Percentiles rank a stretch among this genome's conserved stretches.
Conservation (phyloP, 139 green algal species). For the Astrephomene gubernaculifera region DNA sequence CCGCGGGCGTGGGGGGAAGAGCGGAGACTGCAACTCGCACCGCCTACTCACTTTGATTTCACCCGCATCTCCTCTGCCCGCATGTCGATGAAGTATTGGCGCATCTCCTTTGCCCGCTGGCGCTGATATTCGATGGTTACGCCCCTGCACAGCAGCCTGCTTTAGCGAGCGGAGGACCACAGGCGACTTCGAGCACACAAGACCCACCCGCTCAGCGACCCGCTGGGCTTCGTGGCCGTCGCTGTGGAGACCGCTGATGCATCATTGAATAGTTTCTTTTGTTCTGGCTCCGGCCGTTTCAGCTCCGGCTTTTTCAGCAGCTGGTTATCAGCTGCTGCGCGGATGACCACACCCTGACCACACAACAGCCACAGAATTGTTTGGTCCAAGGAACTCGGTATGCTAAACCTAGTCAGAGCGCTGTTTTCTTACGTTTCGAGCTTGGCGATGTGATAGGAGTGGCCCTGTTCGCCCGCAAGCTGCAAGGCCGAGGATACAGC, state of each 20-base stretch:
- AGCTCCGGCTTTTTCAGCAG: slow-evolving; percentile 61
- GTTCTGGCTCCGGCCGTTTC: slow-evolving; percentile 29
- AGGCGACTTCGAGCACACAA: not conserved
- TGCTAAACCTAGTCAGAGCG: too few species aligned
- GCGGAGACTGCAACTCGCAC: too few species aligned
- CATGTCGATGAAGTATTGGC: slow-evolving; percentile 88
- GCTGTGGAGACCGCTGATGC: slow-evolving; percentile 6
- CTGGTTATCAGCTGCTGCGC: slow-evolving; percentile 36
- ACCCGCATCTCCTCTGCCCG: slow-evolving; percentile 48
- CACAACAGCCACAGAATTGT: too few species aligned
- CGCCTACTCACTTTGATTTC: slow-evolving; percentile 59
- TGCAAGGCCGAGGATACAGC: too few species aligned
- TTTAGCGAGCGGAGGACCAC: not conserved
- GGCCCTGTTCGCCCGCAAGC: too few species aligned
- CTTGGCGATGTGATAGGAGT: too few species aligned
- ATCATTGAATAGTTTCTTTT: slow-evolving; percentile 47
- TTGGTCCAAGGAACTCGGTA: too few species aligned
- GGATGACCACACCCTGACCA: slow-evolving; percentile 14
- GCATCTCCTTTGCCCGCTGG: slow-evolving; percentile 91
- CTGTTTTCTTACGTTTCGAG: too few species aligned
- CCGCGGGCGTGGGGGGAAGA: not conserved
- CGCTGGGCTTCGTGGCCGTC: not conserved
- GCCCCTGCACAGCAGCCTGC: not conserved
- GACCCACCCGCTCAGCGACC: not conserved
- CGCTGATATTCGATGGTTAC: slow-evolving; percentile 91